Base-by-base conservation (phyloP, 2,329 filamentous ascomycete genomes). In the Aquanectria penicillioides region DNA sequence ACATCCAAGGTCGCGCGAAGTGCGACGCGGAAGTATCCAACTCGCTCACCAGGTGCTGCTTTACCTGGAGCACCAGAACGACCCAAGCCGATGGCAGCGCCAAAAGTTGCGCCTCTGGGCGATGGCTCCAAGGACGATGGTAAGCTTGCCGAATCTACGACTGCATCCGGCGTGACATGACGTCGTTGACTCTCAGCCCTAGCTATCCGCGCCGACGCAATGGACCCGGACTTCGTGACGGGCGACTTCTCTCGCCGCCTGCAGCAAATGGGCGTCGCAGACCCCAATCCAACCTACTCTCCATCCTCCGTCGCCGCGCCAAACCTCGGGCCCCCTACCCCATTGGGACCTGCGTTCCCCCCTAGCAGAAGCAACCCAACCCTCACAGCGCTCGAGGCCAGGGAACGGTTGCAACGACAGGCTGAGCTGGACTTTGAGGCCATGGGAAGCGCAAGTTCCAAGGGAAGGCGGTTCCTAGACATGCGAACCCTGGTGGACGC, bases 271-370 rank as follows among this genome's bases (percentile, higher is more conserved):
- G 84, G 84, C 67, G 75, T 85, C 25, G 83, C 78, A 8, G 78
- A 83, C 41, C 83, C 84, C 5, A 83, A 81, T 62, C 83, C 84
- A 25, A 84, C 81, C 5, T 81, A 78, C 41, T 86, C 83, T 6
- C 75, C 80, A 20, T 84, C 82, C 2, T 86, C 83, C 7, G 83
- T 75, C 2, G 82, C 77, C 7, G 62, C 65, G 20, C 25, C 62
- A 11, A 53, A 66, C 50, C 57, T 61, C 52, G 41, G 52, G 20
- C 63, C 44, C 61, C 63, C 55, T 65, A 65, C 10, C 54, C 55
- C 73, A 2, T 31, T 57, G 8, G 49, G 61, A 2, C 73, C 75
- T 5, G 18, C 67, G 2, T 76, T 72, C 54, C 68, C 74, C 2
- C 69, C 75, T 1, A 69, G 70, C 3, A 60, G 66, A 17, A 69